Evolutionary conservation across 202 grass and related monocot genomes (phyloP).

Genomic region (Setaria viridis): DNA sequence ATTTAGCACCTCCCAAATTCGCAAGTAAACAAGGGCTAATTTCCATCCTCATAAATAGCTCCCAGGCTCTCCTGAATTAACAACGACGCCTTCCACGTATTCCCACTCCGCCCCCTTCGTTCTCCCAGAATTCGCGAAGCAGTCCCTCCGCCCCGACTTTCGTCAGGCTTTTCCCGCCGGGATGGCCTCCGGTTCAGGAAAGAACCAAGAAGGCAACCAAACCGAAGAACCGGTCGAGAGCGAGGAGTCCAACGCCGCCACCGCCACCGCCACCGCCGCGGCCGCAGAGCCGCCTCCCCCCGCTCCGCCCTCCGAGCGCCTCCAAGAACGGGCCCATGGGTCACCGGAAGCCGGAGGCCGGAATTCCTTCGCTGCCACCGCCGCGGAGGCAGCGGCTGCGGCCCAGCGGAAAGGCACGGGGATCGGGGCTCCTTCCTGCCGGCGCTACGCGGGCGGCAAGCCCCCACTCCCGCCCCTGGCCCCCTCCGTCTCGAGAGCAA

Average conservation of each 20-base stretch:
- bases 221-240: neutral
- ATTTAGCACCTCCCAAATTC: too few species aligned
- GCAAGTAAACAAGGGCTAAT: too few species aligned
- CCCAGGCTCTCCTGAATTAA: neutral
- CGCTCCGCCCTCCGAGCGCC: neutral
- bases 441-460: neutral
- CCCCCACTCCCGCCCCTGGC: neutral
- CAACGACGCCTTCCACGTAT: conserved; percentile 5
- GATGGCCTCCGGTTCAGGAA: conserved; percentile 22
- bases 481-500: neutral
- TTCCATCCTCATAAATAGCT: neutral
- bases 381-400: neutral
- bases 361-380: neutral
- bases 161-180: conserved; percentile 21
- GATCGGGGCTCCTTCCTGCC: neutral
- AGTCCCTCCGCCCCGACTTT: neutral
- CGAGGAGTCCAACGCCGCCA: neutral
- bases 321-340: neutral
- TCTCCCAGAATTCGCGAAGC: neutral
- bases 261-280: neutral
- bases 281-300: neutral
- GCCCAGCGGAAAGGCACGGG: conserved; percentile 18
- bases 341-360: neutral
- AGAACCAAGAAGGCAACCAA: neutral
- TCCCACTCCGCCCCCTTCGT: neutral